Conservation (phyloP, 1,139 yeast species). For the Pneumocystis carinii region DNA sequence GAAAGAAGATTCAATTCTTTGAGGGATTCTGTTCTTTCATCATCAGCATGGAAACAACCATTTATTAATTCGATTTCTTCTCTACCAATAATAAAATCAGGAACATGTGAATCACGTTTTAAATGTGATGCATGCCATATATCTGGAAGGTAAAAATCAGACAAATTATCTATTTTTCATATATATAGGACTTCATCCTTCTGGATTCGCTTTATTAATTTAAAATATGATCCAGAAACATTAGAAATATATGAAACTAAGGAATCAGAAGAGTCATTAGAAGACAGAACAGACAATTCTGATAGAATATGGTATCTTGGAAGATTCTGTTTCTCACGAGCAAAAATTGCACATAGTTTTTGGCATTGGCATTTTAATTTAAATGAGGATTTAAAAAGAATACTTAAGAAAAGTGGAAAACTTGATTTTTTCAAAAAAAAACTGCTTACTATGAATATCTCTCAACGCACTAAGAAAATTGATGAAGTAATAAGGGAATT, state of each 20-base stretch:
- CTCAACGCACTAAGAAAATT: neutral
- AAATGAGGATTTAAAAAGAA: neutral
- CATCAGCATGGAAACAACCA: neutral
- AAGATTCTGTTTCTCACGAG: neutral
- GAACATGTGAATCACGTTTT: neutral
- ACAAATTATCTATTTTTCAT: neutral
- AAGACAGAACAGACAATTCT: neutral
- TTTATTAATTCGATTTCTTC: neutral
- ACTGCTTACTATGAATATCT: neutral
- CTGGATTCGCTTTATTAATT: neutral
- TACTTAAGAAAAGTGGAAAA: neutral
- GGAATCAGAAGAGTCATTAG: neutral
- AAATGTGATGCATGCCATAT: constrained; percentile 1
- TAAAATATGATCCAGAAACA: neutral
- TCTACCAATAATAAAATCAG: neutral
- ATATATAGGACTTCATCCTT: neutral
- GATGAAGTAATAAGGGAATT: neutral
- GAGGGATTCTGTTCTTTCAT: neutral
- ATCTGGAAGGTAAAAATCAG: neutral
- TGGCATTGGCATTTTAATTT: neutral
- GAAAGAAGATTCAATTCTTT: neutral
- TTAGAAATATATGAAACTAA: neutral
- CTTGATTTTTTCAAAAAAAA: neutral
- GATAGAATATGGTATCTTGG: constrained; percentile 1
- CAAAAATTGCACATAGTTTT: neutral